Evolutionary conservation across 352 stramenopile species (phyloP), one percentile per base, ranked within the genome.

Genomic region (Phytophthora agathidicida): DNA sequence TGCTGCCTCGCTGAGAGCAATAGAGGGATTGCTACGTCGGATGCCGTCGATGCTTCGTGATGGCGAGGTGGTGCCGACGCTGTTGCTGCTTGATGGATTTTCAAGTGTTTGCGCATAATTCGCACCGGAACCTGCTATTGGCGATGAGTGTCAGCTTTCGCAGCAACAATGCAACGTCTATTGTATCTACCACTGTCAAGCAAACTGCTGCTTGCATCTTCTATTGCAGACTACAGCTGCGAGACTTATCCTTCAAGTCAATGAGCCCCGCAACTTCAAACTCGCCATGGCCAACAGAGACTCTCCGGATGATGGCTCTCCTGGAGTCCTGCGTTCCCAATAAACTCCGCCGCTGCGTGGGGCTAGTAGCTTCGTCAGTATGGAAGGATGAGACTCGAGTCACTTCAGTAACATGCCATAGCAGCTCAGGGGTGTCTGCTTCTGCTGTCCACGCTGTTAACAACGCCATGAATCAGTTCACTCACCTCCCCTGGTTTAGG

Each of bases 361-460:
- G n/a, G 31, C 3, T 39, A 32, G 9, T 42, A 3, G 24, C 19
- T 20, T 19, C 23, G 1, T 42, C 27, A 0, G 16, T 14, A 26
- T 56, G 50, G 48, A 65, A 58, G 4, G 59, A 46, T 6, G 30
- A 56, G 14, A 68, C 50, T 5, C 36, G 33, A 11, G 58, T 67
- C 36, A 67, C 44, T 19, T 67, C 49, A 27, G 26, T 51, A 1
- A 60, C 48, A 16, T 55, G 27, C n/a, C 20, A 20, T 1, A 39
- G 41, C 17, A 46, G 27, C 23, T 22, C 26, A 16, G 33, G 30
- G 13, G 42, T 48, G 23, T 54, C 13, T 1, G 27, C 13, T 22
- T 43, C 47, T 5, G 53, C 36, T 33, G 33, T 39, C 53, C 60
- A 70, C 22, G 46, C 53, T 30, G 33, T 48, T 9, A 50, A 37